Evolutionary conservation across 306 rosid species (phyloP), one percentile per base, ranked within the genome.

Genomic region (Begonia loranthoides): DNA sequence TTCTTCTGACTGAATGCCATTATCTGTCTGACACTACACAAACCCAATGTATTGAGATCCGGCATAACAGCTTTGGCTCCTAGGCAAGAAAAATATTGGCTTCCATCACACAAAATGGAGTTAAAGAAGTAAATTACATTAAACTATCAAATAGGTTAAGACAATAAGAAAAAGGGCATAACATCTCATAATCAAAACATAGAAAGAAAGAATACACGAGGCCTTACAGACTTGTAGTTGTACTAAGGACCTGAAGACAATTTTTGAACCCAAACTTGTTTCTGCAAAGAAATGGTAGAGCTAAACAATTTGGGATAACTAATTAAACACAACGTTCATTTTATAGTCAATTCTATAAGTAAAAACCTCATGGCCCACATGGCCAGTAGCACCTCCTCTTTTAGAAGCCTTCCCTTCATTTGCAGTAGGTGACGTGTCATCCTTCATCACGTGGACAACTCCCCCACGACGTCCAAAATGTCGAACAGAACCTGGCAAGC

Each of bases 181-280:
- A 28, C 9, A 28, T 28, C 36, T 28, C 36, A 28, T 5, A 7
- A 28, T 28, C 36, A 28, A 28, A 28, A 5, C 9, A 28, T 17
- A 60, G 24, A 16, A 17, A 55, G 12, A 61, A 21, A 47, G 28
- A 13, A 17, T 7, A 39, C 17, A 44, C 4, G 55, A 61, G 22
- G 17, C 70, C 79, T 64, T 66, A 86, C 95, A 76, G 58, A 60
- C 49, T 41, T 59, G 52, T 55, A 50, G 46, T 57, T 57, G 59
- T 76, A 28, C 70, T 76, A 90, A 50, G 95, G 73, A 48, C 95
- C 99, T 33, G 95, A 80, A 53, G 92, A 77, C 40, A 95, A 69
- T 66, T 90, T 90, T 75, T 90, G 99, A 70, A 90, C 92, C 99
- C 99, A 90, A 49, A 86, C 83, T 72, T 86, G 99, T 74, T 80